These are phyloP conservation scores for Entoloma clypeatum DNA, from an alignment of 1,284 basidiomycete genomes.

Conservation along the genomic window DNA sequence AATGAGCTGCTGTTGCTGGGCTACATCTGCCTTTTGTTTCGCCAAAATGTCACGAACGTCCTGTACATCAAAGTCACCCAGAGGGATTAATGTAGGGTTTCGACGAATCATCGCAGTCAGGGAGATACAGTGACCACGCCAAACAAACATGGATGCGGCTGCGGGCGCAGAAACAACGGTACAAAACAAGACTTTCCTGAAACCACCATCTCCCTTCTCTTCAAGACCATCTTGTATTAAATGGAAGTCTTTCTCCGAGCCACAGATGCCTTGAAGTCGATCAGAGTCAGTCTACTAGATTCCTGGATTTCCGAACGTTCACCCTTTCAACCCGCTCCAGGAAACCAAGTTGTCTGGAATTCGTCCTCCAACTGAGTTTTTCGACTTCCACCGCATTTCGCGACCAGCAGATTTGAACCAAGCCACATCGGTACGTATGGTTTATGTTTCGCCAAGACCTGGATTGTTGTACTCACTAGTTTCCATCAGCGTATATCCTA, in stretches of 20 bases:
- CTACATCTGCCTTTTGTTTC: slow-evolving; percentile 47
- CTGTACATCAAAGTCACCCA: slow-evolving; percentile 72
- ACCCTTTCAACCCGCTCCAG: slow-evolving; percentile 35
- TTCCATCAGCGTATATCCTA: slow-evolving; percentile 78
- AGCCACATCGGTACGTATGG: slow-evolving; percentile 57
- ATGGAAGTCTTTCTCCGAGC: slow-evolving; percentile 65
- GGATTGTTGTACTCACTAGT: background rate
- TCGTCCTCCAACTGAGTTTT: slow-evolving; percentile 78
- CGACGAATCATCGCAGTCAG: slow-evolving; percentile 63
- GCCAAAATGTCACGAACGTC: slow-evolving; percentile 62
- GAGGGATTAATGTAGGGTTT: slow-evolving; percentile 66
- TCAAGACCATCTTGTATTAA: slow-evolving; percentile 9
- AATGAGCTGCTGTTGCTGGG: slow-evolving; percentile 36
- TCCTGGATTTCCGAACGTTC: background rate
- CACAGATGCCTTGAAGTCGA: slow-evolving; percentile 66
- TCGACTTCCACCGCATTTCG: slow-evolving; percentile 87
- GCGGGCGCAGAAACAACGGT: slow-evolving; percentile 18
- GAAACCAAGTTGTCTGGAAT: slow-evolving; percentile 83
- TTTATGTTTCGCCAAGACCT: background rate
- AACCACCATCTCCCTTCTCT: slow-evolving; percentile 14
- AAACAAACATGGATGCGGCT: slow-evolving; percentile 16
- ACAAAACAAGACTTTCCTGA: too few relatives aligned
- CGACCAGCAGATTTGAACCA: slow-evolving; percentile 72
- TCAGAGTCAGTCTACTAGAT: slow-evolving; percentile 52
- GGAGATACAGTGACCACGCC: background rate